Evolutionary conservation across 1,139 yeast genomes (phyloP), one percentile per base, ranked within the genome.

Genomic region (Schwanniomyces etchellsii): DNA sequence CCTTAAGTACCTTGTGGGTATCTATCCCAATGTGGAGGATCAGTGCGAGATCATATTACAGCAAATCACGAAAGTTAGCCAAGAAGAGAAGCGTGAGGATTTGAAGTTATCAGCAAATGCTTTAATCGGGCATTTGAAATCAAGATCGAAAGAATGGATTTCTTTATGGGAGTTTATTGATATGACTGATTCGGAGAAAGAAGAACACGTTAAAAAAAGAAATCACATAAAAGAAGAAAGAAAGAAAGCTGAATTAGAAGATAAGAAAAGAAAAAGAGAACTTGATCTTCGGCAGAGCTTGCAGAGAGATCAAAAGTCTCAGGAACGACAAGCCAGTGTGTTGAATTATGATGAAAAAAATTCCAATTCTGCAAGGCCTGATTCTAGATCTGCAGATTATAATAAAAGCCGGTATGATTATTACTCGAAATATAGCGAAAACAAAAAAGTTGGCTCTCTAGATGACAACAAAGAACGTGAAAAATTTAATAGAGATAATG

Each of bases 61-160:
- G 13, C 58, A 69, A 4, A 60, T 88, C 29, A 66, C 72, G 25
- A 44, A 52, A 1, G 71, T 84, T 22, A 53, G 74, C 7, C 41
- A 49, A 3, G 51, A 55, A 1, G 97, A 89, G 44, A 51, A 60
- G 3, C 71, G 96, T 37, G 93, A 84, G 35, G 97, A 89, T 54
- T 69, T 89, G 47, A 82, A 78, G 45, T 62, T 88, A 23, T 80
- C 95, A 2, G 78, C 89, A 0, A 77, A 74, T 45, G 94, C 96
- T 1, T 63, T 88, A 34, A 60, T 77, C 33, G 95, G 93, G 0
- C 83, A 81, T 41, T 55, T 86, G 26, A 76, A 72, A 34, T 73
- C 86, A 1, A 64, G 79, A 28, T 57, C 77, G 6, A 64, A 63
- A 24, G 57, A 60, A 1, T 77, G 91, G 76, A 60, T 78, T 3